Evolutionary conservation across 2,329 filamentous ascomycete genomes (phyloP), one percentile per base, ranked within the genome.

Genomic region (Pseudocercospora fijiensis): DNA sequence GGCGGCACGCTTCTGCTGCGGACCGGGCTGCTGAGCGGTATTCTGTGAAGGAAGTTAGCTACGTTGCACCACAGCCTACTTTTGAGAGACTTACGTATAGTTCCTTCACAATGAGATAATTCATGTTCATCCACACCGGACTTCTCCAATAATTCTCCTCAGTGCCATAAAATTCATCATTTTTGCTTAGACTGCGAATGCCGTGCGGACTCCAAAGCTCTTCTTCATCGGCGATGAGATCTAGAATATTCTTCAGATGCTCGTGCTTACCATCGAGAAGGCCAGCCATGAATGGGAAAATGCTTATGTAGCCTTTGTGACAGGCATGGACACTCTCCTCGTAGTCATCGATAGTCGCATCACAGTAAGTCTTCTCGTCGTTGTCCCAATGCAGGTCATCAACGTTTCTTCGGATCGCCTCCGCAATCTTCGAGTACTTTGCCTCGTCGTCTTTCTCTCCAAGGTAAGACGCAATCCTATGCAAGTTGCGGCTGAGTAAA

Each of bases 71-170:
- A 1, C 16, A 41, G 16, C 6, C 16, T 7, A 18, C 37, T 13
- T 41, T 18, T 18, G 4, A 8, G 16, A 3, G 16, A 84, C 89
- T 81, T 83, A 93, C 90, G 69, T 88, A 83, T 28, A 98, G 86
- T 74, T 91, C 88, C 69, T 88, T 86, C 58, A 97, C 80, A 57
- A 90, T 88, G 71, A 98, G 82, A 77, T 96, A 98, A 79, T 98
- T 98, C 69, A 98, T 92, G 75, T 95, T 95, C 74, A 98, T 90
- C 94, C 94, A 98, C 24, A 98, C 85, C 0, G 95, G 92, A 68
- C 91, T 90, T 66, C 92, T 86, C 94, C 95, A 99, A 81, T 99
- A 99, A 78, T 99, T 97, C 81, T 99, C 95, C 1, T 84, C 91
- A 0, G 92, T 96, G 45, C 89, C 92, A 76, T 97, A 98, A 65